Percentiles rank a stretch among this genome's conserved stretches.
These are phyloP conservation scores for Suillus variegatus DNA, from an alignment of 768 basidiomycete species.

Conservation along the genomic window DNA sequence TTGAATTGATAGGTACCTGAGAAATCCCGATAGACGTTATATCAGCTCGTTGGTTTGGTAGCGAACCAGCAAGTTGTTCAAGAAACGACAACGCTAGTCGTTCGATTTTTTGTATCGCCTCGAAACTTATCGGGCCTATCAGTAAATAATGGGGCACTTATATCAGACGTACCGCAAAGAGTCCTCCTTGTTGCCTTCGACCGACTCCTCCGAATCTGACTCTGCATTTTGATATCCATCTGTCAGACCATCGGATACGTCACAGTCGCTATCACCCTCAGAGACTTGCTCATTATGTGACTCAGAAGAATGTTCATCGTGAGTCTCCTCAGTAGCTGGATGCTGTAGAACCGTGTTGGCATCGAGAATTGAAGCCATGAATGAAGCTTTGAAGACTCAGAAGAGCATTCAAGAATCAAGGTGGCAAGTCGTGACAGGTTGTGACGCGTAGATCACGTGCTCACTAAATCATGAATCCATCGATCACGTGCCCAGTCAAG, in stretches of 20 bases:
- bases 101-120: slow-evolving; percentile 31
- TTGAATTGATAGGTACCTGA: slow-evolving; percentile 9
- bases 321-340: not conserved
- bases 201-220: slow-evolving; percentile 9
- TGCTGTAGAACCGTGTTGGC: not conserved
- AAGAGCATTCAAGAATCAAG: not conserved
- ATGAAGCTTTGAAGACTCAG: not conserved
- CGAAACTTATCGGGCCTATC: slow-evolving; percentile 15
- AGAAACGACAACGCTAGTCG: slow-evolving; percentile 30
- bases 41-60: slow-evolving; percentile 9
- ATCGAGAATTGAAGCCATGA: not conserved
- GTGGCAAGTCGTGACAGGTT: not conserved
- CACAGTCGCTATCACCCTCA: not conserved
- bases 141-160: not conserved
- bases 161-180: slow-evolving; percentile 9
- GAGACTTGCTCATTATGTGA: not conserved
- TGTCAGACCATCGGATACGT: not conserved
- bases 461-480: not conserved
- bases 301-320: not conserved
- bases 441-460: slow-evolving; percentile 4
- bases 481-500: not conserved
- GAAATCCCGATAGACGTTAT: not conserved
- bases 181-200: slow-evolving; percentile 18
- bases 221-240: not conserved
- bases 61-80: slow-evolving; percentile 29